Base-by-base conservation (phyloP, 2,329 filamentous ascomycete species). In the Lachnellula occidentalis region DNA sequence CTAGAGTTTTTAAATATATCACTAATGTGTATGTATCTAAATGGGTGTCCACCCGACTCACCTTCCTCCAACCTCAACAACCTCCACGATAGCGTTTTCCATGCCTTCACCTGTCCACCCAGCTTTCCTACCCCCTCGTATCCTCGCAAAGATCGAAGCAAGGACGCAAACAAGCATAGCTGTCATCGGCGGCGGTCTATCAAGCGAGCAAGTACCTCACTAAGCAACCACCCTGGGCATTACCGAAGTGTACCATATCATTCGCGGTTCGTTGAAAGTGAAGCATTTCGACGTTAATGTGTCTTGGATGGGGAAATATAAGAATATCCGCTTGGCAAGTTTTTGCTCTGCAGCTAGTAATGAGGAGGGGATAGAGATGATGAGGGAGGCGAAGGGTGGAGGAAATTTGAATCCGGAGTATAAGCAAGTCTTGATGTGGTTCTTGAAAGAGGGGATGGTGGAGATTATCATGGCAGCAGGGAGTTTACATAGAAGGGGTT, bases 251-350 rank as follows among this genome's bases (percentile, higher is more conserved):
- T 88, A 79, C 75, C 80, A 88, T 50, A 66, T 92, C 24, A 84
- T 91, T 79, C 78, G 89, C 0, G 76, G 79, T 0, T 71, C 74
- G 0, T 63, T 78, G 15, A 68, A 67, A 56, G 78, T 90, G 48
- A 92, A 92, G 70, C 84, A 86, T 56, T 92, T 92, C 60, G 89
- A 92, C 62, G 78, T 92, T 22, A 81, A 85, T 54, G 76, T 92
- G 1, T 78, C 81, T 47, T 94, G 89, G 89, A 87, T 92, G 69
- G 87, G 86, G 9, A 92, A 92, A 67, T 92, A 88, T 69, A 83
- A 85, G 53, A 92, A 92, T 67, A 80, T 83, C 51, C 83, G 88
- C 61, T 87, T 92, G 66, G 85, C 88, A 0, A 78, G 78, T 0
- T 94, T 92, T 69, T 92, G 87, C 86, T 82, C 81, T 6, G 86